A percentile compares a stretch with the other conserved stretches of the same genome.
These are phyloP conservation scores for Fusarium decemcellulare DNA, from an alignment of 2,329 filamentous ascomycete genomes.

Conservation along the genomic window DNA sequence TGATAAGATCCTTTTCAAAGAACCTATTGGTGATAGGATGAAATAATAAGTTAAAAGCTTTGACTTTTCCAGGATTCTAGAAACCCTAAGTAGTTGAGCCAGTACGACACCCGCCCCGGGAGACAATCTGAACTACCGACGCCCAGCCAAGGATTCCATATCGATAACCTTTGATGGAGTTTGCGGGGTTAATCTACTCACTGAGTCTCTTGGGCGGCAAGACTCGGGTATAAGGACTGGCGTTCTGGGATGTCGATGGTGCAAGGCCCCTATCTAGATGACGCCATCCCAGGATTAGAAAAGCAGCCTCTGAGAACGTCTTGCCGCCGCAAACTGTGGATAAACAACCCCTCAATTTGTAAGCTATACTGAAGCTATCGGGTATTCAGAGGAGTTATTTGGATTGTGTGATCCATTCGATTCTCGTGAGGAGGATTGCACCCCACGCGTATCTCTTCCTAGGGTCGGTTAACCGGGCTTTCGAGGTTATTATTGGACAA, in stretches of 20 bases:
- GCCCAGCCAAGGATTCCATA: not conserved
- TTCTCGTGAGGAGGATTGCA: not conserved
- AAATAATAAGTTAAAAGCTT: no score
- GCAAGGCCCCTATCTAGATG: slow-evolving; percentile 39
- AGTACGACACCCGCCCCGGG: no score
- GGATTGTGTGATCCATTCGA: not conserved
- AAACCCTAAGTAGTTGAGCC: no score
- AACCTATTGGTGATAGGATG: no score
- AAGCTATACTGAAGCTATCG: not conserved
- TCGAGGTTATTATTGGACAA: not conserved
- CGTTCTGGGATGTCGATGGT: slow-evolving; percentile 36
- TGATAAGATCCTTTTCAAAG: no score
- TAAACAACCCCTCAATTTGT: slow-evolving; percentile 5
- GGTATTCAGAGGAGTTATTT: not conserved
- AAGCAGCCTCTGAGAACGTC: slow-evolving; percentile 5
- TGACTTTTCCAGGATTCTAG: no score
- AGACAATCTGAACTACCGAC: not conserved
- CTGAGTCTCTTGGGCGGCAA: slow-evolving; percentile 12
- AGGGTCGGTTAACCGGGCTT: not conserved
- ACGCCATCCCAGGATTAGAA: slow-evolving; percentile 37
- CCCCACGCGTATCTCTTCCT: not conserved
- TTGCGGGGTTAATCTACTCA: slow-evolving; percentile 14
- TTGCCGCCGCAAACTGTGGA: not conserved
- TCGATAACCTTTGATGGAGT: not conserved
- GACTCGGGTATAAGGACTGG: slow-evolving; percentile 9